Percentiles rank a stretch among this genome's conserved stretches.
Evolutionary conservation across 176 grass and related monocot species (phyloP).

Genomic region (Cenchrus purpureus): DNA sequence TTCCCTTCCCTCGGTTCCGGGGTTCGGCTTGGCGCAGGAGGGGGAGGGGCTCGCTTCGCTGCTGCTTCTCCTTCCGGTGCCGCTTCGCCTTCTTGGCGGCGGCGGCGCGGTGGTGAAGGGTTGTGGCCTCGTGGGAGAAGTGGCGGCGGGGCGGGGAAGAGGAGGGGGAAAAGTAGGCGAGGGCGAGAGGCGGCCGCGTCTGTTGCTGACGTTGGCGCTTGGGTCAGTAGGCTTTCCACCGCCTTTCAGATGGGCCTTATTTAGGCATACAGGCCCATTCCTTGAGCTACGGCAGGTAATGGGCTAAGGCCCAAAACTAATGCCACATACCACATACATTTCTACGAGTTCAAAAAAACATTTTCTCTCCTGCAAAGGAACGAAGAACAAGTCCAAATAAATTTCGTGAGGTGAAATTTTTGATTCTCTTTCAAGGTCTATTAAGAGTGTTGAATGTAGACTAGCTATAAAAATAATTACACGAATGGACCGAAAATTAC

Average conservation of each 20-base stretch:
- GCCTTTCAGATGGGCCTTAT: conserved; percentile 11
- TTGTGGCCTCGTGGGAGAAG: not conserved
- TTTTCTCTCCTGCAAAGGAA: no score
- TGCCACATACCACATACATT: no score
- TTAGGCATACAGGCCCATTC: no score
- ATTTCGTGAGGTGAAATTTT: no score
- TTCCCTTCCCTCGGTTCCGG: not conserved
- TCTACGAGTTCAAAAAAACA: no score
- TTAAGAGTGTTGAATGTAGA: no score
- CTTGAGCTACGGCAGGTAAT: no score
- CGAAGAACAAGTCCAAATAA: no score
- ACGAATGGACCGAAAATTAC: no score
- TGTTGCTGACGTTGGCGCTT: conserved; percentile 48
- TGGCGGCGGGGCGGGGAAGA: conserved; percentile 36
- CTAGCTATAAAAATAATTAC: no score
- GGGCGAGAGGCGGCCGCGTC: conserved; percentile 26
- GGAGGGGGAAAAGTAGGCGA: not conserved
- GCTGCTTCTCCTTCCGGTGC: not conserved
- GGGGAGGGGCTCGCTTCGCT: not conserved
- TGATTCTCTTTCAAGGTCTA: no score
- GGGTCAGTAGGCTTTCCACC: conserved; percentile 30
- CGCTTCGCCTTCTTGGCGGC: not conserved
- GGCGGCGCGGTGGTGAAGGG: conserved; percentile 3
- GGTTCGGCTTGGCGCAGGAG: not conserved
- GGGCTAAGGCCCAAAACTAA: no score